phyloP scores from a whole-genome alignment of 176 grass and related monocot species.

The Carex littledalei region DNA sequence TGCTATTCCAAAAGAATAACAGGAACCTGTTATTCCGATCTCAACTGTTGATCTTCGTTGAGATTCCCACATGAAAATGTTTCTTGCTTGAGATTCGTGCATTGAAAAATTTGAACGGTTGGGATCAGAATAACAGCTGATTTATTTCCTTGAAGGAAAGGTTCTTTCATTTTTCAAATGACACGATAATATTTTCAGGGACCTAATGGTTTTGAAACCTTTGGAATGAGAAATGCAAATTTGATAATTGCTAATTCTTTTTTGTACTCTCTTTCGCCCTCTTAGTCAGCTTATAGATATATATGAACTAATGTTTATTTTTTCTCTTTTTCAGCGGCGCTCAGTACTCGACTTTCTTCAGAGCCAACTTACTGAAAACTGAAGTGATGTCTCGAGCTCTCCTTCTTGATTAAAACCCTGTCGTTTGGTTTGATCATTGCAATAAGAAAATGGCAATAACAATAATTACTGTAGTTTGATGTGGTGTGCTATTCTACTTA shows the following conservation, averaged over 20 bases:
- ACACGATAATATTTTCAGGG: background rate
- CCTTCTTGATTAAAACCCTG: background rate
- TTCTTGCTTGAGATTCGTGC: too few species aligned
- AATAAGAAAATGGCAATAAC: background rate
- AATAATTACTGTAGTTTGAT: background rate
- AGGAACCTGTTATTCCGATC: too few species aligned
- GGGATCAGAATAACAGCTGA: too few species aligned
- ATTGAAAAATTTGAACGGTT: too few species aligned
- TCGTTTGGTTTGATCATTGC: background rate
- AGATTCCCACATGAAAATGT: too few species aligned
- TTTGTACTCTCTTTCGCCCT: background rate
- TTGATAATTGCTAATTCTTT: background rate
- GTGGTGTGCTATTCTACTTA: background rate
- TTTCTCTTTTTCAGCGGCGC: conserved; percentile 35
- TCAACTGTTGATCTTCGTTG: too few species aligned
- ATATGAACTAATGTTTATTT: background rate
- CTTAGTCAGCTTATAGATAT: background rate
- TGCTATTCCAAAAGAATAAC: too few species aligned
- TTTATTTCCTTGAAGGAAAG: background rate
- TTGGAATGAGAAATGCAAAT: background rate
- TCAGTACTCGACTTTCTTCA: conserved; percentile 75
- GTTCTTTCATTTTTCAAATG: background rate
- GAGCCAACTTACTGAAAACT: conserved; percentile 51
- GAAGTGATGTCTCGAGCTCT: background rate
- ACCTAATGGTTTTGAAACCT: background rate